Base-by-base conservation (phyloP, 2,329 filamentous ascomycete genomes). In the Colletotrichum eremochloae region DNA sequence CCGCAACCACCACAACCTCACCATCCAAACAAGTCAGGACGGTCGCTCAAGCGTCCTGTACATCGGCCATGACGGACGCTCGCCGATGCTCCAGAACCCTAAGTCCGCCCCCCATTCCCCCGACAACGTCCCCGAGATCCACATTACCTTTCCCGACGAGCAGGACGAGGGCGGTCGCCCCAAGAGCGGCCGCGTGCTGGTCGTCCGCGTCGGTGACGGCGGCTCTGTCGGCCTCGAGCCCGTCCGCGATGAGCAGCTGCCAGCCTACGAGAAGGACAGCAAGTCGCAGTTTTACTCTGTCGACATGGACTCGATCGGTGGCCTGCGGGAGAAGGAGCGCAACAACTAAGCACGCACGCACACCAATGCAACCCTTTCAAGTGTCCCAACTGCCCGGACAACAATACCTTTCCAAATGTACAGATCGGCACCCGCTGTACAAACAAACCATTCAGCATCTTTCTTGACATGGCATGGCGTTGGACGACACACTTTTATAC, bases 111-210 rank as follows among this genome's bases (percentile, higher is more conserved):
- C 95, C 31, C 86, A 92, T 77, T 94, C 92, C 57, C 92, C 93
- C n/a, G 94, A 90, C 82, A 92, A 93, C 76, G 89, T 98, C 38
- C 96, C 96, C 29, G 94, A 98, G 84, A 99, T 99, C 79, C 94
- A 95, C 83, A 97, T 99, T 82, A 98, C 96, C 46, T 98, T 99
- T 86, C 96, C 96, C 20, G 94, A 97, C 78, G 96, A 98, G 86
- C 92, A 97, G 77, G 95, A 98, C 79, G 93, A 94, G 76, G 86
- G 90, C 67, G 96, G 96, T 76, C 94, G 91, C 82, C 88, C 89
- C 77, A 93, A 93, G 85, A 94, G 92, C 76, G 96, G 96, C 44
- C 91, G 95, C 42, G 95, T 98, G 63, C 93, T 99, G 31, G 91
- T 98, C 46, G 96, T 99, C 68, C 90, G 94, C 64, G 94, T 98